Base-by-base conservation (phyloP, 1,284 basidiomycete genomes). In the Dichomitus squalens region DNA sequence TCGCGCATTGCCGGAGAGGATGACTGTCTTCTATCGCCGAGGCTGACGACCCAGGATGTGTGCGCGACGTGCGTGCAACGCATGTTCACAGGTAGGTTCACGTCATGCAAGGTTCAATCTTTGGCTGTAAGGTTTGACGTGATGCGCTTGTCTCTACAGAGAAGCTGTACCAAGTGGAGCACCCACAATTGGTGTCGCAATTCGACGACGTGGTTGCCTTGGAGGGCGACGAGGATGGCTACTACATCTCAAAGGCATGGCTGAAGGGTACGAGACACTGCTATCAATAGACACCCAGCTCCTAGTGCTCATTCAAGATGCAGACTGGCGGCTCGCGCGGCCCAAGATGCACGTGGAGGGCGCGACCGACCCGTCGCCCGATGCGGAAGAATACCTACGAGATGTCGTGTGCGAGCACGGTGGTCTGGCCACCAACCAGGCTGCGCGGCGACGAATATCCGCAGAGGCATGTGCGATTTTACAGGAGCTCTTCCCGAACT, bases 211-310 rank as follows among this genome's bases (percentile, higher is more conserved):
- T 84, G 5, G 75, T 76, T 49, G 73, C 77, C 34, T 70, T 76
- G 4, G 74, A 74, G 20, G 75, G 76, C 18, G 77, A 79, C 49
- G 72, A 73, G 29, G 62, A 67, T n/a, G 82, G 82, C 11, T 86
- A 79, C 67, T 91, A 87, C 86, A 83, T 93, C 65, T 92, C 92
- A 1, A 90, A 87, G 66, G 68, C 73, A 11, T 93, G 92, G 92
- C 68, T 90, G 4, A 88, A 81, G 80, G 90, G 91, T 88, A 27
- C 48, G 29, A 11, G 31, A 47, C 16, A 9, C 4, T 21, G 4
- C 3, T 29, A 12, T 23, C 25, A 14, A 33, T 40, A 21, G 7
- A 8, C 27, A 41, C 12, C 8, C 29, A 20, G 12, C 41, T 16
- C 20, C 35, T 23, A 18, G n/a, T 16, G 58, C 27, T 41, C 53